Base-by-base conservation (phyloP, 805 yeast genomes). In the Candida coquimbonensis region DNA sequence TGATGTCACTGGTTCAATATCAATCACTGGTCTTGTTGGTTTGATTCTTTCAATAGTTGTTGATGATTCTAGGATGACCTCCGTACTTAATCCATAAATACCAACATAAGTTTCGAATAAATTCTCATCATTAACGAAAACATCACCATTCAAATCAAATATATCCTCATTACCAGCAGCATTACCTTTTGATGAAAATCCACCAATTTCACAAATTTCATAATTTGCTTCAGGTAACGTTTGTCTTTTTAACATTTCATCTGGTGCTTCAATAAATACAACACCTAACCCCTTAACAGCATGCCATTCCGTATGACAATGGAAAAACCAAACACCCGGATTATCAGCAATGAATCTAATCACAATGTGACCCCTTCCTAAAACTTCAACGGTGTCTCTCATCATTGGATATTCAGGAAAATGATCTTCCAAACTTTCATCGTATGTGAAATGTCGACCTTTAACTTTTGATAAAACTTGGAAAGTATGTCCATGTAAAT, bases 291-390 rank as follows among this genome's bases (percentile, higher is more conserved):
- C 95, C 65, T 84, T 91, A 50, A 78, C 83, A 53, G 85, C 75
- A 63, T 85, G 95, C 83, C 89, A 85, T 56, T 85, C 91, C 31
- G 86, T 77, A 58, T 87, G 96, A 64, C 97, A 89, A 61, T 89
- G 97, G 80, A 89, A 85, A 45, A 83, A 78, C 97, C 97, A 89
- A 17, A 87, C 82, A 40, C 97, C 97, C 0, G 96, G 96, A 55
- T 89, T 89, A 55, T 84, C 77, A 8, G 96, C 88, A 51, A 69
- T 72, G 62, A 87, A 87, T 50, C 96, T 69, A 29, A 80, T 56
- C 12, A 80, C 87, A 38, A 80, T 65, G 59, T 78, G 74, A 0
- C 90, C 87, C 51, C 78, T 77, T 7, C 83, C 77, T 36, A 80
- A 75, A 14, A 87, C 80, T 48, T 75, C 69, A n/a, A 81, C 77